Evolutionary conservation across 495 filamentous ascomycete genomes (phyloP).

Genomic region (Pseudotulostoma volvatum): DNA sequence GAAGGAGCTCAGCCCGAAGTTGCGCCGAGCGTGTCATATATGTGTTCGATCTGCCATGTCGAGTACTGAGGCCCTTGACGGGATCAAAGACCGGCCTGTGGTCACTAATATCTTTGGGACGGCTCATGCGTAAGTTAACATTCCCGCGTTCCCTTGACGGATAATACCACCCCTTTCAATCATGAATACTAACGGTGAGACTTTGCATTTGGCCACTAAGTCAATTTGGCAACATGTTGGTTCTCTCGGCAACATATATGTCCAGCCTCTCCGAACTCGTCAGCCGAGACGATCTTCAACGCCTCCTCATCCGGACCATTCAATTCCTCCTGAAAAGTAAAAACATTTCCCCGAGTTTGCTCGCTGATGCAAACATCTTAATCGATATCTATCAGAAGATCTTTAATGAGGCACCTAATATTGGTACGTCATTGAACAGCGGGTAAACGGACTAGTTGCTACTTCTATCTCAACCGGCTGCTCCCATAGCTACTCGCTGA

Average conservation of each 20-base stretch:
- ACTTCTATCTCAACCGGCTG: too few species aligned
- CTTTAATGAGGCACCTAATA: constrained; percentile 18
- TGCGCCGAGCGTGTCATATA: constrained; percentile 34
- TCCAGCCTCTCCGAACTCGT: constrained; percentile 37
- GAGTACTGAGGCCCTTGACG: constrained; percentile 78
- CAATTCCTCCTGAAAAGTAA: constrained; percentile 44
- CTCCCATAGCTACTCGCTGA: too few species aligned
- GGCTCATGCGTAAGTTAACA: constrained; percentile 73
- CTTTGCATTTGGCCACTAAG: constrained; percentile 26
- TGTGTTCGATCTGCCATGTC: constrained; percentile 60
- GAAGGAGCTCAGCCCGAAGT: constrained; percentile 22
- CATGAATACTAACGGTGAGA: not conserved
- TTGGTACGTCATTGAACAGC: too few species aligned
- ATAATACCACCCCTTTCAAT: not conserved
- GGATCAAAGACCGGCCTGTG: constrained; percentile 48
- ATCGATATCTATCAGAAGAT: constrained; percentile 40
- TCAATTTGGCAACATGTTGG: constrained; percentile 93
- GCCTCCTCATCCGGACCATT: constrained; percentile 46
- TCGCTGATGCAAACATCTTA: constrained; percentile 51
- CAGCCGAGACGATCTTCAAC: constrained; percentile 28
- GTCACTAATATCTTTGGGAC: constrained; percentile 93
- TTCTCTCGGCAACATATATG: constrained; percentile 65
- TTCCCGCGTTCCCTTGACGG: too few species aligned
- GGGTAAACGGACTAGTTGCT: too few species aligned
- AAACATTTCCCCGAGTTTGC: constrained; percentile 49